Base-by-base conservation (phyloP, 2,329 filamentous ascomycete genomes). In the Alternaria novae-zelandiae region DNA sequence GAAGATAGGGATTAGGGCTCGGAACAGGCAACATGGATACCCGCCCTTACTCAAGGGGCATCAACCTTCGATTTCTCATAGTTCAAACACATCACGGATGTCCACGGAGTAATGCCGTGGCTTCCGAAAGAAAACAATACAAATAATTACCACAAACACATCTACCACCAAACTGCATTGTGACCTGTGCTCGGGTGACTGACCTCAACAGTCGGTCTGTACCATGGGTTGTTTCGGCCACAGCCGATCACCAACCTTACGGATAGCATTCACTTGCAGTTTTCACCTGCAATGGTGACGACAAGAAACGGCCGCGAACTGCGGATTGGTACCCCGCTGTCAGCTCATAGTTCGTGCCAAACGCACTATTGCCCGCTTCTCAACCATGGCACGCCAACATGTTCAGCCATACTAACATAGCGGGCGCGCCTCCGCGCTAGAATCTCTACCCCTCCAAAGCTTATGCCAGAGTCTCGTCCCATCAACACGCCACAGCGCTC, bases 11-110 rank as follows among this genome's bases (percentile, higher is more conserved):
- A 49, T 45, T 60, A 51, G 63, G 64, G 58, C 57, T 64, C 61
- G 66, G 54, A 58, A 63, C 36, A 64, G 73, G 71, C 64, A 73
- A 75, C 66, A 76, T 72, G 71, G 68, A 77, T 77, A 77, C 74
- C 74, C 72, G 70, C 72, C 70, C 70, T 75, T 66, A 54, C 47
- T 57, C 54, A 73, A 75, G 73, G 72, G 65, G 72, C 72, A 74
- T 58, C 32, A 65, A 50, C 57, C 67, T 69, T 67, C 67, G 60
- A 57, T 49, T 53, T 55, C 44, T 63, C 54, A 64, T 28, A 43
- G 15, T 57, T 59, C 58, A 25, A 57, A 67, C 49, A 49, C 32
- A 57, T 26, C 23, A 47, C 41, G 20, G 32, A 23, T 43, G 21
- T 26, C 17, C 12, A 6, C 51, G n/a, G 36, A 41, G 30, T 15